Evolutionary conservation across 495 filamentous ascomycete species (phyloP).

Genomic region (Podospora tetraspora): DNA sequence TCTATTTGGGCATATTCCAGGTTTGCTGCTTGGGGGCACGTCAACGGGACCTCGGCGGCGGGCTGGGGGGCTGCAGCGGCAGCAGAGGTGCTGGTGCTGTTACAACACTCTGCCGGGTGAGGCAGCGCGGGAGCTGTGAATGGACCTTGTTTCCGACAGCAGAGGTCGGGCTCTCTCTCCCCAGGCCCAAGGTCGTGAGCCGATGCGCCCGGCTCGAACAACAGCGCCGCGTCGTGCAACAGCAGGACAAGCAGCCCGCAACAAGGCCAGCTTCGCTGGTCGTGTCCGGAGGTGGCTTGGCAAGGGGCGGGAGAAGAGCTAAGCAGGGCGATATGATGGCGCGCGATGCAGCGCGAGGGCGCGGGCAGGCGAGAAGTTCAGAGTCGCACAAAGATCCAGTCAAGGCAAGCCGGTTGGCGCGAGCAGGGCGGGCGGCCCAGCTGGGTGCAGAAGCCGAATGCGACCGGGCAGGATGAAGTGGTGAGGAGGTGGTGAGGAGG

Average conservation of each 20-base stretch:
- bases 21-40: slow-evolving; percentile 20
- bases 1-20: slow-evolving; percentile 27
- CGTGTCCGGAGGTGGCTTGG: background rate
- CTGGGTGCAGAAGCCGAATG: background rate
- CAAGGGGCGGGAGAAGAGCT: background rate
- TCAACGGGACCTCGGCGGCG: slow-evolving; percentile 7
- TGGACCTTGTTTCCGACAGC: background rate
- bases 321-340: background rate
- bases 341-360: background rate
- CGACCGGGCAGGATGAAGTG: background rate
- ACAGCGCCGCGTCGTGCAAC: background rate
- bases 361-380: background rate
- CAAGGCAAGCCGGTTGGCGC: background rate
- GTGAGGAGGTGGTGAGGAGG: background rate
- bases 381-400: background rate
- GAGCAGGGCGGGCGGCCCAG: background rate
- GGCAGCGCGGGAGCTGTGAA: background rate
- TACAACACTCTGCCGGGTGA: slow-evolving; percentile 2
- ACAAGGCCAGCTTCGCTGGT: background rate
- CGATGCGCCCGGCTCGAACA: background rate
- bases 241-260: background rate
- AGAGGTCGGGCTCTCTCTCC: background rate
- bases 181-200: background rate
- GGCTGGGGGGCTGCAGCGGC: slow-evolving; percentile 6
- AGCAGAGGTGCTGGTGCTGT: background rate